Percentiles rank a stretch among this genome's conserved stretches.
Conservation (phyloP, 2,329 filamentous ascomycete genomes). For the Zymoseptoria crescenta region DNA sequence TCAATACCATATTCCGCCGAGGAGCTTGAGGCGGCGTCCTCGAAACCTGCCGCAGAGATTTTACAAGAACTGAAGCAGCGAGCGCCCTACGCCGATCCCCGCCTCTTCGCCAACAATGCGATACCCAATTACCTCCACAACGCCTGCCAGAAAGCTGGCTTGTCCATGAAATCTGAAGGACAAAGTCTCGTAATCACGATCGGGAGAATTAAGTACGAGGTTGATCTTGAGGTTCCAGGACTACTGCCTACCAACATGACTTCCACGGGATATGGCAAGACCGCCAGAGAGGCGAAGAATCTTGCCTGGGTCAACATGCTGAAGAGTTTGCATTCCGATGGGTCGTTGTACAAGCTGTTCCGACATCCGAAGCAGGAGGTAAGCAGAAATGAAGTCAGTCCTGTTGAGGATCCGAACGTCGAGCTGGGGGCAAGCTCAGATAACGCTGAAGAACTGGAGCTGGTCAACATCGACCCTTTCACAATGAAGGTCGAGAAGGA, state of each 20-base stretch:
- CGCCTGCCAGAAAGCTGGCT: conserved; percentile 4
- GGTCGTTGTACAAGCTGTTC: conserved; percentile 10
- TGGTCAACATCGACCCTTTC: conserved; percentile 11
- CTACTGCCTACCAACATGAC: background rate
- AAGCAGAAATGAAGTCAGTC: background rate
- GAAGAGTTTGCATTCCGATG: conserved; percentile 12
- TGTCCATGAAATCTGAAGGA: conserved; percentile 2
- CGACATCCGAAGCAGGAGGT: background rate
- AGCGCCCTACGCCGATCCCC: background rate
- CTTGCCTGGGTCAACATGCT: conserved; percentile 16
- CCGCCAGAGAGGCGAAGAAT: conserved; percentile 9
- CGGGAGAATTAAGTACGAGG: background rate
- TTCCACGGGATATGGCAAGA: conserved; percentile 6
- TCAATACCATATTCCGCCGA: background rate
- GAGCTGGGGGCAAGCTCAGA: background rate
- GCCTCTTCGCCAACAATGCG: background rate
- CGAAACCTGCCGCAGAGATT: background rate
- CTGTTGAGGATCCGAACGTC: background rate
- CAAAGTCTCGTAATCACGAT: background rate
- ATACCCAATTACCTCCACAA: background rate
- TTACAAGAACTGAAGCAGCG: background rate
- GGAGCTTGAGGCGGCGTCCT: background rate
- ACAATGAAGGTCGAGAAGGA: conserved; percentile 19
- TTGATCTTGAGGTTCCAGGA: background rate
- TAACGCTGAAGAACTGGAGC: conserved; percentile 2